These are phyloP conservation scores for Neolentinus lepideus DNA, from an alignment of 1,284 basidiomycete genomes.

Conservation along the genomic window DNA sequence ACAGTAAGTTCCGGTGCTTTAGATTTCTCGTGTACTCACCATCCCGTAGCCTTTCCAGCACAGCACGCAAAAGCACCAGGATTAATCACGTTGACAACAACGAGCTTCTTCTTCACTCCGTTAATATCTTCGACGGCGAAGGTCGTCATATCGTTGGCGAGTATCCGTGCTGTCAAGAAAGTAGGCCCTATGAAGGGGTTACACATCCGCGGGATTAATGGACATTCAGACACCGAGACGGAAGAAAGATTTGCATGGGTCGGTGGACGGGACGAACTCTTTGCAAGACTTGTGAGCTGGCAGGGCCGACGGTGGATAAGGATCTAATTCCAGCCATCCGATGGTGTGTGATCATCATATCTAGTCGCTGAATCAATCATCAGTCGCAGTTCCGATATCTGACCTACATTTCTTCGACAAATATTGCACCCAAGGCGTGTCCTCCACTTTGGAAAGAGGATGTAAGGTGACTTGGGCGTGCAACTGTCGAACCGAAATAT, in stretches of 20 bases:
- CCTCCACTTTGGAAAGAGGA: too few relatives aligned
- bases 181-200: constrained; percentile 45
- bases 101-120: constrained; percentile 46
- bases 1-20: constrained; percentile 27
- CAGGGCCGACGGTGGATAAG: constrained; percentile 32
- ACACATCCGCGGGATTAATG: constrained; percentile 34
- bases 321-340: constrained; percentile 2
- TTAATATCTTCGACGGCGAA: constrained; percentile 38
- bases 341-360: too few relatives aligned
- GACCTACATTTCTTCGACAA: too few relatives aligned
- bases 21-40: constrained; percentile 1
- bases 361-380: too few relatives aligned
- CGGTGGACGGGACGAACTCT: constrained; percentile 55
- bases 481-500: too few relatives aligned
- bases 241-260: constrained; percentile 54
- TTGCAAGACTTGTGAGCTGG: constrained; percentile 55
- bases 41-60: constrained; percentile 48
- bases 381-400: too few relatives aligned
- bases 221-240: constrained; percentile 25
- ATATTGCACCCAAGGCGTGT: too few relatives aligned
- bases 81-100: constrained; percentile 46
- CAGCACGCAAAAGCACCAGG: constrained; percentile 49
- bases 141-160: constrained; percentile 35
- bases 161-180: constrained; percentile 53
- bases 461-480: too few relatives aligned